Base-by-base conservation (phyloP, 306 rosid genomes). In the Dryas octopetala region DNA sequence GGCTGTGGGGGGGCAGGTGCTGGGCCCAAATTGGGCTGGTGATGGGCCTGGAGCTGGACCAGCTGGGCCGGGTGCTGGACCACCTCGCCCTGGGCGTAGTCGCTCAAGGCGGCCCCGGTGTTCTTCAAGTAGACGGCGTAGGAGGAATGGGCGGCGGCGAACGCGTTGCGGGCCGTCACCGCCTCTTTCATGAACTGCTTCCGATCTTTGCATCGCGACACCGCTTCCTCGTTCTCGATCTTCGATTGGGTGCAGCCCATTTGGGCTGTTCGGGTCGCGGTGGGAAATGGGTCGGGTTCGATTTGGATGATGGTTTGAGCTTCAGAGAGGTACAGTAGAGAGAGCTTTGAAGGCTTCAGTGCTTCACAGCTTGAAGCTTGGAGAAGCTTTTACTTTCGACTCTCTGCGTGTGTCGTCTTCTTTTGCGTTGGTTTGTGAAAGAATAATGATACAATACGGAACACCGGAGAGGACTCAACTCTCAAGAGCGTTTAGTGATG, bases 171-270 rank as follows among this genome's bases (percentile, higher is more conserved):
- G 1, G 86, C 64, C 0, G 92, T 13, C 3, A 95, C 97, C 0
- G 96, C 91, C 0, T 87, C 93, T 63, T 90, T 95, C 90, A 95
- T 95, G 79, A 23, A 81, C 1, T 55, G 85, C 81, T 89, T 95
- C 4, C 99, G 97, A 0, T 92, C 91, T 67, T 89, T 95, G 87
- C 99, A 95, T 3, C 97, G 90, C 1, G 89, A 79, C 62, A 95
- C 93, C 0, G 96, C 91, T 72, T 95, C 99, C 62, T 95, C 98
- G 88, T 95, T 95, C 81, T 95, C 98, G 88, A 95, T 95, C 86
- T 90, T 95, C 0, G 99, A 95, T 75, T 95, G 98, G 45, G 80
- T 74, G 72, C 99, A 95, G 38, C 99, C 99, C 99, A 95, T 95
- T 1, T 67, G 15, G 10, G 58, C 58, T 48, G n/a, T 13, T 47